phyloP scores from a whole-genome alignment of 2,329 filamentous ascomycete genomes.

The Mollisiaceae sp. region DNA sequence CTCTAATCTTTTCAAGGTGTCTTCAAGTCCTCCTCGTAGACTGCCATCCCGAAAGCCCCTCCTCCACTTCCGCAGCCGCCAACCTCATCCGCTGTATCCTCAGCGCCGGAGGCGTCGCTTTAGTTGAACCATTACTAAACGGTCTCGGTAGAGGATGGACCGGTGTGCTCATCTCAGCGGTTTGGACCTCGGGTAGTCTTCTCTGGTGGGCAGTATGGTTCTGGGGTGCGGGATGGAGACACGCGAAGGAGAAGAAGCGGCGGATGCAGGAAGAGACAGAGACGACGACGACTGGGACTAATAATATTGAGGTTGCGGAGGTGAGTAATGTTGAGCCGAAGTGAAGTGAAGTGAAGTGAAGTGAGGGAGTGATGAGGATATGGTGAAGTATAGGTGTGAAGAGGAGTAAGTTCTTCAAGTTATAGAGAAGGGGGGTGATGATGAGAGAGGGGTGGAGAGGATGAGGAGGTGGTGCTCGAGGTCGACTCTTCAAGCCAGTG shows the following conservation, averaged over 20 bases:
- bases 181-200: slow-evolving; percentile 51
- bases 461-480: no score
- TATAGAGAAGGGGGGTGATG: no score
- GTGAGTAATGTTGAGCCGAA: background rate
- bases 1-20: background rate
- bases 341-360: no score
- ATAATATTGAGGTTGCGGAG: background rate
- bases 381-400: background rate
- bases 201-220: slow-evolving; percentile 52
- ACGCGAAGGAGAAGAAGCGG: background rate
- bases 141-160: slow-evolving; percentile 64
- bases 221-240: slow-evolving; percentile 47
- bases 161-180: slow-evolving; percentile 58
- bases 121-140: slow-evolving; percentile 60
- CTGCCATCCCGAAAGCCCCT: slow-evolving; percentile 60
- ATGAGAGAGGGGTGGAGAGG: no score
- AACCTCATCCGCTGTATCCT: slow-evolving; percentile 64
- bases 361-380: background rate
- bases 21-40: slow-evolving; percentile 62
- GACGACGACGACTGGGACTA: background rate
- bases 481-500: no score
- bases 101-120: slow-evolving; percentile 59
- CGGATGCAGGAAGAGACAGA: background rate
- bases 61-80: slow-evolving; percentile 64
- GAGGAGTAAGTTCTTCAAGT: background rate